Evolutionary conservation across 768 basidiomycete genomes (phyloP), one percentile per base, ranked within the genome.

Genomic region (Collybia mongolica): DNA sequence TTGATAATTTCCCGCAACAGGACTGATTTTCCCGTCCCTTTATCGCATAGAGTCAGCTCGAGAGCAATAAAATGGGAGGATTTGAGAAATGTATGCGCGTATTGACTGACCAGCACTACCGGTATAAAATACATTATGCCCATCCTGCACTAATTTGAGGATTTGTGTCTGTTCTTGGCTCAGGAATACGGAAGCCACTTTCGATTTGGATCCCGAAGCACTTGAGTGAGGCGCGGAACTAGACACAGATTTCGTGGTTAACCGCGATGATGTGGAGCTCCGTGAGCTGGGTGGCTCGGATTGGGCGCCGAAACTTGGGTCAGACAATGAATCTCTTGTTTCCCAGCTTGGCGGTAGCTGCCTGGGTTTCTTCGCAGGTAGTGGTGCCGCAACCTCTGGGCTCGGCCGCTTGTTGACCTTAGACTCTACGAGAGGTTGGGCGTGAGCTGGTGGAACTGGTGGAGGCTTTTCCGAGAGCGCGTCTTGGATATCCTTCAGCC

Each of bases 11-110:
- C 92, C 14, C 94, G 81, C 15, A 98, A 76, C 2, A 98, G 79
- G 20, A 98, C 93, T 2, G 95, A 98, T 69, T 98, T 98, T 41
- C 96, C 96, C 11, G 96, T 97, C 54, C 96, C 96, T 97, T 51
- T 19, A 35, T 17, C 28, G 17, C n/a, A 35, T 29, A 37, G 55
- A 35, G 23, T 39, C 14, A 20, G 43, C 22, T 35, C 18, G 40
- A 8, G 8, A 9, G 32, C 44, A 22, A 46, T 44, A 46, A 22
- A 24, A 46, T 3, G 20, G 7, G 19, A 14, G 12, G 3, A 19
- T 29, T 20, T 28, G 41, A 29, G 14, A n/a, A 49, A 51, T 29
- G 51, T 53, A 52, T 60, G 59, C 61, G 58, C 55, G 8, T 39
- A 19, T 39, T 17, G 37, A 47, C 46, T 47, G 23, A 97, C 95